These are phyloP conservation scores for Mortierella sp. DNA, from an alignment of 371 early-diverging fungal genomes.

Conservation along the genomic window DNA sequence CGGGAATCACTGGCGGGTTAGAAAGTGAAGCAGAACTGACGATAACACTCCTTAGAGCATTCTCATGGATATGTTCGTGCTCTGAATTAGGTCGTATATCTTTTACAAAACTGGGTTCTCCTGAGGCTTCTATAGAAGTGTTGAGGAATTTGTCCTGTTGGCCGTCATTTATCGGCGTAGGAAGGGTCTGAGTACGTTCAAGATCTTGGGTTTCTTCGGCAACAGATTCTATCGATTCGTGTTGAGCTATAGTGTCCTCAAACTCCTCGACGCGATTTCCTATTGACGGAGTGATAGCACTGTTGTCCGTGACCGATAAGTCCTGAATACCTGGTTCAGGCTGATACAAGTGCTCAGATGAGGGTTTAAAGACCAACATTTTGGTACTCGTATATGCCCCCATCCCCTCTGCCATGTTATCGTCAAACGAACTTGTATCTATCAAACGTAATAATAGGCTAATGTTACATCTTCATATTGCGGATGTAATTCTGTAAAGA, in stretches of 20 bases:
- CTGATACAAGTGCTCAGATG: conserved; percentile 21
- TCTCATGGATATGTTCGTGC: neutral
- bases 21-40: neutral
- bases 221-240: neutral
- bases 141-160: neutral
- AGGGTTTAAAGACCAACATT: conserved; percentile 5
- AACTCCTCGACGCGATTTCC: neutral
- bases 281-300: neutral
- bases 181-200: neutral
- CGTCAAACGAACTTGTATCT: conserved; percentile 11
- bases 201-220: neutral
- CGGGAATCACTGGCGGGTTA: neutral
- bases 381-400: conserved; percentile 32
- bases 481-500: neutral
- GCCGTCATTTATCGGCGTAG: neutral
- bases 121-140: neutral
- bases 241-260: neutral
- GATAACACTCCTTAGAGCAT: neutral
- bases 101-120: neutral
- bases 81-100: neutral
- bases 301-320: conserved; percentile 21
- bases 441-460: neutral
- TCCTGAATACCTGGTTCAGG: conserved; percentile 31
- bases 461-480: neutral
- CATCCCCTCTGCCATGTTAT: conserved; percentile 20